Conservation (phyloP, 371 early-diverging fungal genomes). For the Mortierella sp. region DNA sequence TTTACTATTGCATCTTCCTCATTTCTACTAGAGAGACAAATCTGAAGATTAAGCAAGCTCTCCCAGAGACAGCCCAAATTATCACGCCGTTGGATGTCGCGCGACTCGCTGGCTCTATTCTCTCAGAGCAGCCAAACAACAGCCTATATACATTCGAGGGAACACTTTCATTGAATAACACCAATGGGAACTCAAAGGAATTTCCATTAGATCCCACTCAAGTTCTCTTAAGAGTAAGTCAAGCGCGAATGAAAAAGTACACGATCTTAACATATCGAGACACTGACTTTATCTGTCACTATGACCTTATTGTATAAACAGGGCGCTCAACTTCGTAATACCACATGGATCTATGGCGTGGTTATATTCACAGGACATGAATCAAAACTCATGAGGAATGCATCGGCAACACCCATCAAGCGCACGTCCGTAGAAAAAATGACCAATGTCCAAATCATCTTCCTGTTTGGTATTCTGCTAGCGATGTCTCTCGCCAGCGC, state of each 20-base stretch:
- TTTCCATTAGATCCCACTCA: constrained; percentile 86
- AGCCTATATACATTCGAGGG: constrained; percentile 91
- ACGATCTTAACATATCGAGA: not conserved
- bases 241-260: not conserved
- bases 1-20: too few species aligned
- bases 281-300: not conserved
- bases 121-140: constrained; percentile 89
- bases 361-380: constrained; percentile 93
- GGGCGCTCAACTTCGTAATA: constrained; percentile 89
- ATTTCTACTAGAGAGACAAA: constrained; percentile 82
- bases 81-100: constrained; percentile 72
- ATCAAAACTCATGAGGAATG: constrained; percentile 90
- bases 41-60: constrained; percentile 91
- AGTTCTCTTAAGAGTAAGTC: constrained; percentile 75
- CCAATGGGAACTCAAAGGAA: constrained; percentile 73
- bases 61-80: constrained; percentile 76
- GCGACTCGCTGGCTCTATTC: constrained; percentile 63
- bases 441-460: constrained; percentile 94
- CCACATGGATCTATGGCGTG: constrained; percentile 87
- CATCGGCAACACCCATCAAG: constrained; percentile 86
- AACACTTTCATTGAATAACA: constrained; percentile 63
- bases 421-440: constrained; percentile 83
- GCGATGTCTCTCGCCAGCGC: constrained; percentile 90
- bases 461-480: constrained; percentile 89
- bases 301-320: constrained; percentile 5